These are phyloP conservation scores for Saitozyma podzolica DNA, from an alignment of 768 basidiomycete species.

Conservation along the genomic window DNA sequence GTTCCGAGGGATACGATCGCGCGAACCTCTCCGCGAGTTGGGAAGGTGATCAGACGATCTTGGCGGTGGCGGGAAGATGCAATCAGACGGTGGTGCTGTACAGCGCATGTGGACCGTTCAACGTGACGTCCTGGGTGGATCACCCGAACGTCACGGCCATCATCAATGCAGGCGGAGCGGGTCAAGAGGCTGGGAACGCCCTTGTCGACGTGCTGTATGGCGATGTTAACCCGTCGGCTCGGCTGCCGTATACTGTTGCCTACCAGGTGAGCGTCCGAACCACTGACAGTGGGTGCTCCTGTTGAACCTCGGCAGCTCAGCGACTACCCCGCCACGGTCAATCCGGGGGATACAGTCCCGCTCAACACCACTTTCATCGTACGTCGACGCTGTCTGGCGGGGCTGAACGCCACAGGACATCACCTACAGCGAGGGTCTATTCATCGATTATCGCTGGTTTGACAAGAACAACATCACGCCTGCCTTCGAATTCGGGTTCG, in stretches of 20 bases:
- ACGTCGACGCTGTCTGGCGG: too few species aligned
- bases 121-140: conserved; percentile 61
- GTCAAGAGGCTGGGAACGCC: conserved; percentile 66
- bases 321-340: too few species aligned
- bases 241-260: conserved; percentile 70
- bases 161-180: conserved; percentile 61
- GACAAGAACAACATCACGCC: too few species aligned
- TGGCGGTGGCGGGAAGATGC: conserved; percentile 57
- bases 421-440: too few species aligned
- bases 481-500: too few species aligned
- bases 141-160: conserved; percentile 71
- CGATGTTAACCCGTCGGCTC: conserved; percentile 67
- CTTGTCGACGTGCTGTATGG: conserved; percentile 69
- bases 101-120: conserved; percentile 63
- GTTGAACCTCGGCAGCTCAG: too few species aligned
- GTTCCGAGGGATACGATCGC: too few species aligned
- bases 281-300: too few species aligned
- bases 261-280: conserved; percentile 2
- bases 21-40: conserved; percentile 62
- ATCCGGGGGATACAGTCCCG: too few species aligned
- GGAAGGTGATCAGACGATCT: conserved; percentile 66
- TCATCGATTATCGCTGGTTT: too few species aligned
- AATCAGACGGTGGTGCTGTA: conserved; percentile 62
- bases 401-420: too few species aligned
- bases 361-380: too few species aligned